Conservation (phyloP, 495 filamentous ascomycete species). For the Penicillium flavigenum region DNA sequence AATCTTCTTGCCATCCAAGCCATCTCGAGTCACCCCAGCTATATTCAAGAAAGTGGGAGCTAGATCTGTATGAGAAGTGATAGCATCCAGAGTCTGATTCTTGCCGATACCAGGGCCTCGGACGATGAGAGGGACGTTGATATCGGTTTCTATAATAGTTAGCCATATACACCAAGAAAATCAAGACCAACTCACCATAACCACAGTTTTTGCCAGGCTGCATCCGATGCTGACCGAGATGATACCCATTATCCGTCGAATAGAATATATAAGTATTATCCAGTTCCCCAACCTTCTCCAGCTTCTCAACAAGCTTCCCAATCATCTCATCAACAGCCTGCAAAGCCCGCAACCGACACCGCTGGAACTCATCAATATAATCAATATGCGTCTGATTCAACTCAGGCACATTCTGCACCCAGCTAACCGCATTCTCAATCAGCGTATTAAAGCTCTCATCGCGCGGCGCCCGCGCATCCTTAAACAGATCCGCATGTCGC, state of each 20-base stretch:
- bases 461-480: conserved; percentile 28
- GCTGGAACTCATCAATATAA: conserved; percentile 65
- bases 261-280: conserved; percentile 69
- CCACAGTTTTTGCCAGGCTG: conserved; percentile 68
- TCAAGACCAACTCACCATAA: conserved; percentile 60
- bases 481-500: conserved; percentile 33
- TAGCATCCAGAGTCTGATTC: conserved; percentile 45
- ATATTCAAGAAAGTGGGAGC: conserved; percentile 61
- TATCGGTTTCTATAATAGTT: conserved; percentile 55
- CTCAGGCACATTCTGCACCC: conserved; percentile 51
- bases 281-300: conserved; percentile 52
- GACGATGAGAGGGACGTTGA: conserved; percentile 61
- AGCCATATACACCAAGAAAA: conserved; percentile 15
- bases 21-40: conserved; percentile 38
- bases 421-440: conserved; percentile 52
- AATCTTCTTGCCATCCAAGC: conserved; percentile 55
- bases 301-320: conserved; percentile 48
- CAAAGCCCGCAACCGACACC: conserved; percentile 57
- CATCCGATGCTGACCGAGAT: conserved; percentile 66
- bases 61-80: conserved; percentile 66
- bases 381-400: conserved; percentile 53
- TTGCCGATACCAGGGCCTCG: conserved; percentile 57
- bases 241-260: conserved; percentile 68
- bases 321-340: conserved; percentile 69
- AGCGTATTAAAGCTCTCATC: conserved; percentile 39